phyloP scores from a whole-genome alignment of 495 filamentous ascomycete genomes.

The Diplogelasinospora grovesii region DNA sequence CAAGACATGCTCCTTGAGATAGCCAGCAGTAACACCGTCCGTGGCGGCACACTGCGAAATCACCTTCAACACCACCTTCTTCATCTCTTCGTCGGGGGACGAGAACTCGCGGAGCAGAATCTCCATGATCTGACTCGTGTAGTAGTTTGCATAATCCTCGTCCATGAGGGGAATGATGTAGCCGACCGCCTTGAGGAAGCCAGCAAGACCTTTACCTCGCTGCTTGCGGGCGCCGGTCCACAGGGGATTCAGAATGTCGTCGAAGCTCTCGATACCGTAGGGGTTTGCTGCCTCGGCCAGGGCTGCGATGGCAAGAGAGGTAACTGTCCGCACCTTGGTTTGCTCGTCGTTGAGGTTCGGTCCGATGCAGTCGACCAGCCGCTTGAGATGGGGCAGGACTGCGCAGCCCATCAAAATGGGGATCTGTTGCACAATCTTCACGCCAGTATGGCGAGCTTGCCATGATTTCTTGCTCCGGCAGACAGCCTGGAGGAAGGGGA shows the following conservation, averaged over 20 bases:
- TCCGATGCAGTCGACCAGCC: slow-evolving; percentile 91
- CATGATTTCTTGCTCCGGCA: slow-evolving; percentile 98
- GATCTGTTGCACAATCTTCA: slow-evolving; percentile 98
- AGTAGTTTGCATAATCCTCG: slow-evolving; percentile 99
- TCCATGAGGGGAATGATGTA: slow-evolving; percentile 99
- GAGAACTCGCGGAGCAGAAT: slow-evolving; percentile 93
- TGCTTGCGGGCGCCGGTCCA: slow-evolving; percentile 97
- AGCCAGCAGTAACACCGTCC: slow-evolving; percentile 87
- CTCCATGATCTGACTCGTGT: slow-evolving; percentile 97
- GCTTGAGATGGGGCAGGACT: slow-evolving; percentile 91
- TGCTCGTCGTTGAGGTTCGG: slow-evolving; percentile 96
- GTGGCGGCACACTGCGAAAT: slow-evolving; percentile 95
- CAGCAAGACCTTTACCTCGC: slow-evolving; percentile 90
- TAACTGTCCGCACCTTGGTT: slow-evolving; percentile 93
- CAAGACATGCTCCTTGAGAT: slow-evolving; percentile 90
- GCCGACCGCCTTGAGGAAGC: slow-evolving; percentile 94
- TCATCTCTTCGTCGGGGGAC: slow-evolving; percentile 99
- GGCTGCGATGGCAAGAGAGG: slow-evolving; percentile 89
- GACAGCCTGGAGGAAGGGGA: slow-evolving; percentile 92
- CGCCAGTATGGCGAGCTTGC: slow-evolving; percentile 98
- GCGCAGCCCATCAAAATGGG: slow-evolving; percentile 99
- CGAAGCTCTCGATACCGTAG: slow-evolving; percentile 98
- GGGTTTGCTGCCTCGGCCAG: slow-evolving; percentile 95
- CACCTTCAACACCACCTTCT: slow-evolving; percentile 96
- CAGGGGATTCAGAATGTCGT: slow-evolving; percentile 92